A percentile compares a stretch with the other conserved stretches of the same genome.
Evolutionary conservation across 2,329 filamentous ascomycete genomes (phyloP).

Genomic region (Xylaria sp.): DNA sequence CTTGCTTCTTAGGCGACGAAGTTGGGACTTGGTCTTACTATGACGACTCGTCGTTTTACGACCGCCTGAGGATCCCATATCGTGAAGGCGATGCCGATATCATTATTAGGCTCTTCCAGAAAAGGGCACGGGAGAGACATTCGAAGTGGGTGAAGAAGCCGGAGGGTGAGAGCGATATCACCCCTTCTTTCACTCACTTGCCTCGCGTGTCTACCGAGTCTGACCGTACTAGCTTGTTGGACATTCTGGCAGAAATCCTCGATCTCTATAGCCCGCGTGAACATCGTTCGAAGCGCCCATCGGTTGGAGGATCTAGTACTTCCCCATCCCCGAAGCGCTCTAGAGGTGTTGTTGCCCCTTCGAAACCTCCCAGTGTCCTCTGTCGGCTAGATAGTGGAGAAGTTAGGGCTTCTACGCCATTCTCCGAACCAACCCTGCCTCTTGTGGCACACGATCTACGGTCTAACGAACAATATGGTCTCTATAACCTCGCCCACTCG

Average conservation of each 20-base stretch:
- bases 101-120: slow-evolving; percentile 39
- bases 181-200: slow-evolving; percentile 37
- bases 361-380: slow-evolving; percentile 38
- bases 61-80: slow-evolving; percentile 41
- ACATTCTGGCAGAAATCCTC: slow-evolving; percentile 40
- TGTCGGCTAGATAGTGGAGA: slow-evolving; percentile 42
- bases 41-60: slow-evolving; percentile 42
- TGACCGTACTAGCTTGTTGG: slow-evolving; percentile 42
- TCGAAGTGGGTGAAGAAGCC: slow-evolving; percentile 47
- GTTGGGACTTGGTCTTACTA: slow-evolving; percentile 37
- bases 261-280: slow-evolving; percentile 35
- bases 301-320: slow-evolving; percentile 38
- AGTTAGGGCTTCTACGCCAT: slow-evolving; percentile 38
- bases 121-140: slow-evolving; percentile 42
- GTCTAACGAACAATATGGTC: slow-evolving; percentile 20
- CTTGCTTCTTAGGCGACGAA: slow-evolving; percentile 38
- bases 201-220: slow-evolving; percentile 43
- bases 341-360: slow-evolving; percentile 29
- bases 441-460: slow-evolving; percentile 18
- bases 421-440: slow-evolving; percentile 31
- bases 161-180: slow-evolving; percentile 37
- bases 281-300: slow-evolving; percentile 41
- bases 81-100: slow-evolving; percentile 35
- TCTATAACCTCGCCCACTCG: slow-evolving; percentile 41
- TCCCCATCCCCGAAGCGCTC: slow-evolving; percentile 40